A percentile compares a stretch with the other conserved stretches of the same genome.
Conservation (phyloP, 768 basidiomycete species). For the Daedaleopsis nitida region DNA sequence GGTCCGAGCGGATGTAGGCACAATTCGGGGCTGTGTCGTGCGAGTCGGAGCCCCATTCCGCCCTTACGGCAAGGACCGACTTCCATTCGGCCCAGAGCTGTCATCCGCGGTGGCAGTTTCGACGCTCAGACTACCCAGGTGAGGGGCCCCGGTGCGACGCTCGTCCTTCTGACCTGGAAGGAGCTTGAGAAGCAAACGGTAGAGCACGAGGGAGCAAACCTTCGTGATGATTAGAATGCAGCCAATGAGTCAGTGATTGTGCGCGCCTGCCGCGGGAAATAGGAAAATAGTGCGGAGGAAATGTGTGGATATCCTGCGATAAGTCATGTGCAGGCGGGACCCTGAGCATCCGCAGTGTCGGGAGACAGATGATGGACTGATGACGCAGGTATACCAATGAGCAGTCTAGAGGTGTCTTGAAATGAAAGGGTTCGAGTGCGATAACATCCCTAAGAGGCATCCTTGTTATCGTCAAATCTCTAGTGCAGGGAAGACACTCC, state of each 20-base stretch:
- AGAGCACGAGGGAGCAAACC: constrained; percentile 9
- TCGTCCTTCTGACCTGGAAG: constrained; percentile 5
- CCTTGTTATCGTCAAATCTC: neutral
- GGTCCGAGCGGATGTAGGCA: constrained; percentile 1
- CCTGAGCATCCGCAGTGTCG: constrained; percentile 9
- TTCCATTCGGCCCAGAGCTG: neutral
- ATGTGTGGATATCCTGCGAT: neutral
- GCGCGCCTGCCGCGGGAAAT: constrained; percentile 8
- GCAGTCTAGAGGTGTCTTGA: neutral
- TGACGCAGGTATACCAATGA: neutral
- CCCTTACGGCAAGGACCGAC: constrained; percentile 1
- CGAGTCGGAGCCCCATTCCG: neutral
- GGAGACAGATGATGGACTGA: constrained; percentile 10
- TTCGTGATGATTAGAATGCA: constrained; percentile 16
- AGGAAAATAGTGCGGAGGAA: constrained; percentile 2
- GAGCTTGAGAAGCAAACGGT: constrained; percentile 12
- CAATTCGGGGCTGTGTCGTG: constrained; percentile 10
- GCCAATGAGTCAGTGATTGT: constrained; percentile 1
- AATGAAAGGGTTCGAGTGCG: neutral
- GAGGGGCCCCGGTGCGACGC: neutral
- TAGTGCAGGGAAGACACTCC: neutral
- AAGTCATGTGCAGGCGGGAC: constrained; percentile 13
- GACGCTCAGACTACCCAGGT: neutral
- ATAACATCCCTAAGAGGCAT: neutral
- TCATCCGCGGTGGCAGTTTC: neutral